phyloP scores from a whole-genome alignment of 305 asterid species.

The Fraxinus ornus region DNA sequence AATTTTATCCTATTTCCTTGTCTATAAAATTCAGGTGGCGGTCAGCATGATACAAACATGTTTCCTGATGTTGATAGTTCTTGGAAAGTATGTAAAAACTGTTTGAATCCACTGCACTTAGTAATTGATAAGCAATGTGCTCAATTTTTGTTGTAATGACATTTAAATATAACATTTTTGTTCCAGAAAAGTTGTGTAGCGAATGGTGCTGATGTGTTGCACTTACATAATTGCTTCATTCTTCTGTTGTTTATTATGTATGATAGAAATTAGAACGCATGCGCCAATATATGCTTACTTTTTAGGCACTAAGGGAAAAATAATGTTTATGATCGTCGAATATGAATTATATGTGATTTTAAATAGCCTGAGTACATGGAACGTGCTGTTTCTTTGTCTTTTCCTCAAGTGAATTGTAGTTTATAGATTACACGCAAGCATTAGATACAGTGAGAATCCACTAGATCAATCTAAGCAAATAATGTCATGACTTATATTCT shows the following conservation, averaged over 20 bases:
- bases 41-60: slow-evolving; percentile 58
- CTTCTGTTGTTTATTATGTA: not conserved
- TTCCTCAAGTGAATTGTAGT: not conserved
- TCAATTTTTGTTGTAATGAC: slow-evolving; percentile 1
- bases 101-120: slow-evolving; percentile 9
- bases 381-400: not conserved
- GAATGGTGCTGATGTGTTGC: not conserved
- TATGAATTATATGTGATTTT: not conserved
- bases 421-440: not conserved
- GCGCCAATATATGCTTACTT: not conserved
- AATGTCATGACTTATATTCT: not conserved
- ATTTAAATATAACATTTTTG: slow-evolving; percentile 13
- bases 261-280: not conserved
- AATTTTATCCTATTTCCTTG: slow-evolving; percentile 14
- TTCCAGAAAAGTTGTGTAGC: not conserved
- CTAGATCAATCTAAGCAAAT: not conserved
- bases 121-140: slow-evolving; percentile 3
- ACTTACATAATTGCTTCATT: not conserved
- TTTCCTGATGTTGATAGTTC: slow-evolving; percentile 90
- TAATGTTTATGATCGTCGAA: not conserved
- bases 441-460: not conserved
- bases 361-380: not conserved
- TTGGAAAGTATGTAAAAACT: slow-evolving; percentile 65
- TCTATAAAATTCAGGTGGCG: slow-evolving; percentile 48
- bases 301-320: not conserved